These are phyloP conservation scores for Paramecium pentaurelia DNA, from an alignment of 73 alveolate genomes.

Conservation along the genomic window DNA sequence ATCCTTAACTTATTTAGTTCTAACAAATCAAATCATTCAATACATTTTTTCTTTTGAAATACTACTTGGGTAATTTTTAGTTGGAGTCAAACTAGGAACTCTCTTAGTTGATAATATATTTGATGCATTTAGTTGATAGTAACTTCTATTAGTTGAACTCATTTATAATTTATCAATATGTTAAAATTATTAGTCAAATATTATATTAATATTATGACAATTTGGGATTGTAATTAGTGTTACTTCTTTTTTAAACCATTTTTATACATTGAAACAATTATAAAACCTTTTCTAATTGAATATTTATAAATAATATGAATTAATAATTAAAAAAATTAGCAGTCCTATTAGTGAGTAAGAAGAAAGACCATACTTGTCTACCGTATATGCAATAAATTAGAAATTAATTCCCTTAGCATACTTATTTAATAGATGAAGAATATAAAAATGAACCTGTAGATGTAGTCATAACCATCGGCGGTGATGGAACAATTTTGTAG, in stretches of 20 bases:
- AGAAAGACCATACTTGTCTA: background rate
- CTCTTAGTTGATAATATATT: background rate
- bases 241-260: background rate
- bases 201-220: background rate
- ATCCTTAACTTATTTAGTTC: slow-evolving; percentile 36
- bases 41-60: slow-evolving; percentile 37
- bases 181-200: background rate
- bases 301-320: background rate
- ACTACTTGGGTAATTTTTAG: background rate
- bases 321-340: slow-evolving; percentile 10
- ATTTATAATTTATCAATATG: background rate
- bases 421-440: background rate
- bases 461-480: slow-evolving; percentile 46
- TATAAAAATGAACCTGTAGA: slow-evolving; percentile 33
- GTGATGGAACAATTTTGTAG: slow-evolving; percentile 57
- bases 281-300: background rate
- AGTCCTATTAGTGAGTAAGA: background rate
- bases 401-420: background rate
- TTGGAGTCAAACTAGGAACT: slow-evolving; percentile 37
- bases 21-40: background rate
- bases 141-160: slow-evolving; percentile 19
- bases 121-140: slow-evolving; percentile 7
- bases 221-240: background rate
- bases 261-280: background rate
- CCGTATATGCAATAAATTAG: background rate